Evolutionary conservation across 2,329 filamentous ascomycete species (phyloP).

Genomic region (Claviceps spartinae): DNA sequence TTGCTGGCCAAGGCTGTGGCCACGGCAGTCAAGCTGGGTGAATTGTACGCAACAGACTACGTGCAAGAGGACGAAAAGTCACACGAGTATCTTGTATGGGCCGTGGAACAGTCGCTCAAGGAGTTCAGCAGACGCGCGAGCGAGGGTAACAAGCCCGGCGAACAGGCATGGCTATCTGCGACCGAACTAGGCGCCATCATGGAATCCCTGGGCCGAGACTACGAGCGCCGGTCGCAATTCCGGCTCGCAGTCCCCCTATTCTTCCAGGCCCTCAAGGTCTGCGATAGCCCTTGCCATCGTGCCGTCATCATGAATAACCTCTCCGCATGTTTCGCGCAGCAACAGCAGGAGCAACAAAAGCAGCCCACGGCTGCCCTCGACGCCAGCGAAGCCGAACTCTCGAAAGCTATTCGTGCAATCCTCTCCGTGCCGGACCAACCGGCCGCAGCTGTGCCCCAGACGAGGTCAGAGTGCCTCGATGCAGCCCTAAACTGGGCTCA

Average conservation of each 20-base stretch:
- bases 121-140: slow-evolving; percentile 57
- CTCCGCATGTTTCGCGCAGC: slow-evolving; percentile 58
- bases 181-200: slow-evolving; percentile 62
- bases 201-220: slow-evolving; percentile 64
- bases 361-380: slow-evolving; percentile 24
- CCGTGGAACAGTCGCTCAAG: slow-evolving; percentile 64
- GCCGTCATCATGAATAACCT: slow-evolving; percentile 81
- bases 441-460: slow-evolving; percentile 22
- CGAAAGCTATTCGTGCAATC: slow-evolving; percentile 13
- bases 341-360: slow-evolving; percentile 13
- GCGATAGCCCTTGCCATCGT: slow-evolving; percentile 56
- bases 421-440: slow-evolving; percentile 12
- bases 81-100: slow-evolving; percentile 61
- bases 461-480: slow-evolving; percentile 48
- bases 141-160: slow-evolving; percentile 55
- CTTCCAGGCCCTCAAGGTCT: slow-evolving; percentile 66
- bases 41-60: slow-evolving; percentile 66
- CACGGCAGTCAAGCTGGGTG: slow-evolving; percentile 70
- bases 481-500: slow-evolving; percentile 66
- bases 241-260: slow-evolving; percentile 77
- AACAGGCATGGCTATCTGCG: slow-evolving; percentile 56
- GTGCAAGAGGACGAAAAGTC: slow-evolving; percentile 61
- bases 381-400: slow-evolving; percentile 13
- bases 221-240: slow-evolving; percentile 59
- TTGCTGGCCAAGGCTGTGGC: slow-evolving; percentile 62